Conservation (phyloP, 768 basidiomycete genomes). For the Russula sp. region DNA sequence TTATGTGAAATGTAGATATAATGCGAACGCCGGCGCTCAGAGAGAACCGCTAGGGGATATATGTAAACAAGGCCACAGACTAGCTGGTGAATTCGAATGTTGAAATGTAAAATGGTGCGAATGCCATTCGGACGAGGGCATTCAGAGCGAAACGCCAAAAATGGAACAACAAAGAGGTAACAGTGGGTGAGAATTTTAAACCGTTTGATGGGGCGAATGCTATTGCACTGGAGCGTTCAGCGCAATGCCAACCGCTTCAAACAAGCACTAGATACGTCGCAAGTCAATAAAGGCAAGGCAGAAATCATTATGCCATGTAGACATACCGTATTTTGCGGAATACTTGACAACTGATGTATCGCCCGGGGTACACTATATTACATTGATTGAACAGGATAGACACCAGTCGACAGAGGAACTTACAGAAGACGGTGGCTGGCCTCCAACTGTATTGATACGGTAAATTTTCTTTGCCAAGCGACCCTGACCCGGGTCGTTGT, state of each 20-base stretch:
- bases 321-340: constrained; percentile 26
- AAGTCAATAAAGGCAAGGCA: not conserved
- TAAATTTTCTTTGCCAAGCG: constrained; percentile 19
- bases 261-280: not conserved
- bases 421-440: constrained; percentile 23
- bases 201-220: not conserved
- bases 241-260: not conserved
- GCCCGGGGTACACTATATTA: constrained; percentile 11
- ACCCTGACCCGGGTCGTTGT: not conserved
- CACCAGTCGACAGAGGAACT: not conserved
- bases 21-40: no score
- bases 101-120: not conserved
- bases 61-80: not conserved
- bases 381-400: not conserved
- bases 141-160: not conserved
- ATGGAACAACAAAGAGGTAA: not conserved
- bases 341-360: constrained; percentile 19
- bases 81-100: not conserved
- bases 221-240: not conserved
- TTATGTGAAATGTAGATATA: no score
- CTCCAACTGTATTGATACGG: constrained; percentile 19
- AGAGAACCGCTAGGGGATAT: no score
- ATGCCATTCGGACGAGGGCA: not conserved
- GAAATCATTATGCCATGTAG: no score
- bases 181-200: not conserved